phyloP scores from a whole-genome alignment of 495 filamentous ascomycete species.

The Recurvomyces mirabilis region DNA sequence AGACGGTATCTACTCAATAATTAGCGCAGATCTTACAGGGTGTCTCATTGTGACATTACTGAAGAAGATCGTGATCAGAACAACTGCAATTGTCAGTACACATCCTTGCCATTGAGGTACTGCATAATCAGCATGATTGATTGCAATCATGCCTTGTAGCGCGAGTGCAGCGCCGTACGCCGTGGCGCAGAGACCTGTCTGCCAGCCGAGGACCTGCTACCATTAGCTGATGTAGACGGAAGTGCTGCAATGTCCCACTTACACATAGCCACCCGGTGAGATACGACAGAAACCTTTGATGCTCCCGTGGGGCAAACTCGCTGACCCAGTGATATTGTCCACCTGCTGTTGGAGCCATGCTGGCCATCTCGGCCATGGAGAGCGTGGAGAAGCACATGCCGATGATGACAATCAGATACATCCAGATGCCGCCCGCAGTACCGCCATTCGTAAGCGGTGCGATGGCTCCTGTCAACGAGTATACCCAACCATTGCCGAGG shows the following conservation, averaged over 20 bases:
- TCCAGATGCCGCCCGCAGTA: conserved; percentile 3
- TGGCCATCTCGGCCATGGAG: conserved; percentile 36
- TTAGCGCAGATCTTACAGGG: no score
- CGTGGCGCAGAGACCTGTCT: conserved; percentile 19
- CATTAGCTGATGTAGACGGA: no score
- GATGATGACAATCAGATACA: conserved; percentile 1
- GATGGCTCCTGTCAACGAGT: no score
- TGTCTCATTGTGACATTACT: no score
- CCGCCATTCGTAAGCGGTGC: conserved; percentile 13
- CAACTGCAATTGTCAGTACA: conserved; percentile 35
- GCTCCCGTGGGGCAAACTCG: not conserved
- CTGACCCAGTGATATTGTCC: no score
- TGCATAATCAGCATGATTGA: conserved; percentile 31
- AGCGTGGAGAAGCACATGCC: conserved; percentile 15
- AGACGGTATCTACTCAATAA: no score
- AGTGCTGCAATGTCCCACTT: no score
- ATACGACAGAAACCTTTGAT: conserved; percentile 13
- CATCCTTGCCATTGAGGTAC: conserved; percentile 40
- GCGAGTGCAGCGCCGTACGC: conserved; percentile 27
- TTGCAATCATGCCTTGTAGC: conserved; percentile 31
- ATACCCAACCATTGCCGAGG: no score
- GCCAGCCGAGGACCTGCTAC: conserved; percentile 12
- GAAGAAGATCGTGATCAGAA: conserved; percentile 33
- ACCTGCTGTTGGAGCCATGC: conserved; percentile 21
- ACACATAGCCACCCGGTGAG: conserved; percentile 10